A percentile compares a stretch with the other conserved stretches of the same genome.
Conservation (phyloP, 1,139 yeast species). For the Hanseniaspora uvarum region DNA sequence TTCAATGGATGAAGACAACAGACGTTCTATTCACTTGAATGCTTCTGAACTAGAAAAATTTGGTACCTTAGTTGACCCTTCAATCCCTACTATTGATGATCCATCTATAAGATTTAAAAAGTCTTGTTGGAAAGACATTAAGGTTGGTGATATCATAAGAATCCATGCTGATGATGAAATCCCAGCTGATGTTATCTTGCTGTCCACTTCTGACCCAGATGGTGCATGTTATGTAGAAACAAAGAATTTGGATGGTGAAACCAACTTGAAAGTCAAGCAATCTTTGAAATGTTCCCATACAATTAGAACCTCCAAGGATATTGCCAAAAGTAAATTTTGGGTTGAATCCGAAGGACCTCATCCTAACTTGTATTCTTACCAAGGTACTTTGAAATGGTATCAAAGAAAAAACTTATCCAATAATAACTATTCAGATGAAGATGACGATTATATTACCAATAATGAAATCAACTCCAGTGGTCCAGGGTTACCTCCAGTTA, state of each 20-base stretch:
- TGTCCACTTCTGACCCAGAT: constrained; percentile 77
- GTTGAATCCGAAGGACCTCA: constrained; percentile 88
- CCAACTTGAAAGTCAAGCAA: constrained; percentile 74
- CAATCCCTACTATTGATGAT: constrained; percentile 26
- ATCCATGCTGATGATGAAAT: constrained; percentile 80
- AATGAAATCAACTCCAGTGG: constrained; percentile 17
- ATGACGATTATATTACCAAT: constrained; percentile 20
- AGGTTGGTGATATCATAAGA: constrained; percentile 81
- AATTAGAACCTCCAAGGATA: constrained; percentile 57
- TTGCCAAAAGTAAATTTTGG: constrained; percentile 68
- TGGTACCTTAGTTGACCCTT: constrained; percentile 25
- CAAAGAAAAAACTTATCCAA: constrained; percentile 19
- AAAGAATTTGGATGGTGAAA: constrained; percentile 91
- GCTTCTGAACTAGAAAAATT: constrained; percentile 10
- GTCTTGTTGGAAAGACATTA: constrained; percentile 76
- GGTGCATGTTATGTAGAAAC: constrained; percentile 92
- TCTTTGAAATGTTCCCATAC: constrained; percentile 61
- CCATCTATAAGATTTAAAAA: constrained; percentile 43
- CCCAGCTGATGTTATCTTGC: constrained; percentile 77
- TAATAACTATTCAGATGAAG: constrained; percentile 17
- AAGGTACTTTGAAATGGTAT: constrained; percentile 45
- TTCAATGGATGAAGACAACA: constrained; percentile 25
- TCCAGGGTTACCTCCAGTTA: constrained; percentile 20
- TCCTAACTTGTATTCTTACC: constrained; percentile 70
- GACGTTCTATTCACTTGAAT: constrained; percentile 15